Conservation (phyloP, 768 basidiomycete species). For the Psilocybe sp. region DNA sequence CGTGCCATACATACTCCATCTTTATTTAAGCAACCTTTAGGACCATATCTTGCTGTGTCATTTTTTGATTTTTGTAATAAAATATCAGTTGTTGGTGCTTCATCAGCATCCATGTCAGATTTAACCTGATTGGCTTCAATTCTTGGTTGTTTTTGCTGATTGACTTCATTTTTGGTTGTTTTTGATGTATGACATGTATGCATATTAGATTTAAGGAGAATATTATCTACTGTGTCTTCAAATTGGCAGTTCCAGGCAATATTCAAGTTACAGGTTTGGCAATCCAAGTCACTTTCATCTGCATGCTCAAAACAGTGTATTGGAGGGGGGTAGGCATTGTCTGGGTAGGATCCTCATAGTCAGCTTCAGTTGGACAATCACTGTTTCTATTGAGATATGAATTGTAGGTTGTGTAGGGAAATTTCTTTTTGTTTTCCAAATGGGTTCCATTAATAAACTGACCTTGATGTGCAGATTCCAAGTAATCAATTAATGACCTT, state of each 20-base stretch:
- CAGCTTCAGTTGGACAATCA: too few species aligned
- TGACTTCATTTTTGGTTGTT: not conserved
- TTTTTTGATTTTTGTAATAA: not conserved
- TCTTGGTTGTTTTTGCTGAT: not conserved
- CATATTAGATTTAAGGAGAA: conserved; percentile 25
- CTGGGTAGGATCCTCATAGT: too few species aligned
- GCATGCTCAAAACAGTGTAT: too few species aligned
- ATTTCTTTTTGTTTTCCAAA: not conserved
- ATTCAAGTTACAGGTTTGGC: conserved; percentile 9
- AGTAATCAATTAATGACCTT: too few species aligned
- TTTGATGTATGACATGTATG: conserved; percentile 20
- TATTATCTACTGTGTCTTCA: conserved; percentile 21
- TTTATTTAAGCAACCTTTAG: conserved; percentile 25
- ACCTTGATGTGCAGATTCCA: not conserved
- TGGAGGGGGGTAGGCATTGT: too few species aligned
- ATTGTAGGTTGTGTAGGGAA: too few species aligned
- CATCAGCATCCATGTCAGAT: not conserved
- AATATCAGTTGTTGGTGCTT: not conserved
- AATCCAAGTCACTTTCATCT: too few species aligned
- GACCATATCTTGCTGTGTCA: not conserved
- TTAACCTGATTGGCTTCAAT: not conserved
- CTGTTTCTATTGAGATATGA: too few species aligned
- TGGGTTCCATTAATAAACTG: conserved; percentile 14
- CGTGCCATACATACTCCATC: conserved; percentile 28
- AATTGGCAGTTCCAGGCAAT: conserved; percentile 17